Percentiles rank a stretch among this genome's conserved stretches.
Conservation (phyloP, 345 rosid species). For the Citrus maxima region DNA sequence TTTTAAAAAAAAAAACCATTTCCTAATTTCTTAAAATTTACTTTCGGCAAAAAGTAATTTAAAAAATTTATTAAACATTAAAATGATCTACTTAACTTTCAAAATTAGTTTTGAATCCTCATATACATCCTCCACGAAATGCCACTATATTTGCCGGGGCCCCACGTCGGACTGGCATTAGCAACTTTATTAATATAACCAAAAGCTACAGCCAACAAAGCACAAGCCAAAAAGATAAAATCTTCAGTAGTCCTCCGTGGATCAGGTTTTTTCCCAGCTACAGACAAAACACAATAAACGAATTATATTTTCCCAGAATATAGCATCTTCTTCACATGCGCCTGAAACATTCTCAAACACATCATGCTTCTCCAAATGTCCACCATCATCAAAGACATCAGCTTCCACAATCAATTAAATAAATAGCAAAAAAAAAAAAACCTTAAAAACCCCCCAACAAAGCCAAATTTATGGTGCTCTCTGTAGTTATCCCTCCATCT, state of each 20-base stretch:
- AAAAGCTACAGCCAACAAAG: not conserved
- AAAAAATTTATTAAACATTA: no score
- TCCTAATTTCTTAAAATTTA: no score
- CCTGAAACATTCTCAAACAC: not conserved
- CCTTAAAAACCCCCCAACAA: not conserved
- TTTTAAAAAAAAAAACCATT: no score
- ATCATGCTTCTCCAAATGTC: not conserved
- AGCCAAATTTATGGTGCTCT: not conserved
- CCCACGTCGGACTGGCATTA: rapidly evolving
- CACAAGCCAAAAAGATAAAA: not conserved
- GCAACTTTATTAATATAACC: not conserved
- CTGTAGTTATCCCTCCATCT: not conserved
- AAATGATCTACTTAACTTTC: no score
- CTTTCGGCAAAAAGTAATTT: no score
- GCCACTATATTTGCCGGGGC: not conserved
- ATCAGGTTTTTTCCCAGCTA: not conserved
- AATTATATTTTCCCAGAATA: not conserved
- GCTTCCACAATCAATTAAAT: not conserved
- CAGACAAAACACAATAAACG: not conserved
- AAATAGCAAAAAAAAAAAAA: not conserved
- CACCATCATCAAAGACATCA: not conserved
- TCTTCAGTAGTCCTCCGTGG: not conserved
- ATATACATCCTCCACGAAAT: no score
- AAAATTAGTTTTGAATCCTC: no score
- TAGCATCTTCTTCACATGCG: not conserved